These are phyloP conservation scores for Lentinula sp. DNA, from an alignment of 768 basidiomycete genomes.

Conservation along the genomic window DNA sequence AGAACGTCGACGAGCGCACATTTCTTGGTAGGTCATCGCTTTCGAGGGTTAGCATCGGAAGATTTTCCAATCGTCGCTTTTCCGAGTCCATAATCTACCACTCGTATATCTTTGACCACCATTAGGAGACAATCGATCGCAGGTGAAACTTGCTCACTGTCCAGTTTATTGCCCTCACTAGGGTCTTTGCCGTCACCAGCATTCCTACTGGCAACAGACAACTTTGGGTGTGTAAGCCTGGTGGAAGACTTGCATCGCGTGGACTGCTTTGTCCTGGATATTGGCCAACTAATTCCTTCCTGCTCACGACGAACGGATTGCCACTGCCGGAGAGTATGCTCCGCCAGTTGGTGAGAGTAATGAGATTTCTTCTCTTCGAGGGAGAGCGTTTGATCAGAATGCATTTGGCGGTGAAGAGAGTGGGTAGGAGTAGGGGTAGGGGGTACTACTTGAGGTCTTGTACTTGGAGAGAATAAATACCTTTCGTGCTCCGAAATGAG, in stretches of 20 bases:
- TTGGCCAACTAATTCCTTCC: not conserved
- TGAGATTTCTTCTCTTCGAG: conserved; percentile 30
- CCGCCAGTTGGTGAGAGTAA: conserved; percentile 36
- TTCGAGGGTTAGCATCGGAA: not conserved
- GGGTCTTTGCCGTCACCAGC: not conserved
- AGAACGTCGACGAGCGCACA: not conserved
- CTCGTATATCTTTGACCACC: not conserved
- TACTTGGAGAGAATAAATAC: not conserved
- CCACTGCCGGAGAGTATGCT: conserved; percentile 36
- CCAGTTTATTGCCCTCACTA: not conserved
- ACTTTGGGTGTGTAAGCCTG: not conserved
- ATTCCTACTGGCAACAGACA: not conserved
- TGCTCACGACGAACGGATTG: conserved; percentile 17
- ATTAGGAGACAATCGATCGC: too few relatives aligned
- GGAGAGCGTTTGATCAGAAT: not conserved
- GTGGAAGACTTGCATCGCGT: conserved; percentile 7
- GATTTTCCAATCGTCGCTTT: not conserved
- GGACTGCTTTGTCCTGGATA: not conserved
- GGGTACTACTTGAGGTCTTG: too few relatives aligned
- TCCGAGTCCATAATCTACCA: not conserved
- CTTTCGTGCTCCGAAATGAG: not conserved
- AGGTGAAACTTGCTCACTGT: not conserved
- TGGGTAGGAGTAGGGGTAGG: too few relatives aligned
- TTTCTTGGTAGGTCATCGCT: not conserved
- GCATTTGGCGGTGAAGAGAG: too few relatives aligned